These are phyloP conservation scores for Hanseniaspora gamundiae DNA, from an alignment of 1,139 yeast species.

Conservation along the genomic window DNA sequence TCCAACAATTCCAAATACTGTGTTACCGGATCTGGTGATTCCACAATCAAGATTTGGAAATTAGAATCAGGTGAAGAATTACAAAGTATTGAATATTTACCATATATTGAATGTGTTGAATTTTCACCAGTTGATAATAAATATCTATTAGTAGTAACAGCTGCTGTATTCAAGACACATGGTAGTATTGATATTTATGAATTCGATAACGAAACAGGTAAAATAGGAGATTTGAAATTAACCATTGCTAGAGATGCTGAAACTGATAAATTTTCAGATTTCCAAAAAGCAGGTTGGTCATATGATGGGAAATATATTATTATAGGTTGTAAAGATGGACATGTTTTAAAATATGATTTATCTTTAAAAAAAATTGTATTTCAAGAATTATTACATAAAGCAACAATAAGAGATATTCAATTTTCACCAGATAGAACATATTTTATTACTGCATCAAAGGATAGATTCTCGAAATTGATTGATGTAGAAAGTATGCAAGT, in stretches of 20 bases:
- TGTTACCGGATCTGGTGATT: slow-evolving; percentile 88
- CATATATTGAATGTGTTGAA: slow-evolving; percentile 87
- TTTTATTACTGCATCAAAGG: slow-evolving; percentile 87
- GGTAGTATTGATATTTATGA: slow-evolving; percentile 68
- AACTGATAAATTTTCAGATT: slow-evolving; percentile 38
- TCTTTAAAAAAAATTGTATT: slow-evolving; percentile 43
- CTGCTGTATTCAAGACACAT: slow-evolving; percentile 83
- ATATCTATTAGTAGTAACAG: slow-evolving; percentile 62
- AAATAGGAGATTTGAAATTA: slow-evolving; percentile 37
- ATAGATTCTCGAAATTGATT: slow-evolving; percentile 70
- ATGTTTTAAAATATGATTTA: slow-evolving; percentile 49
- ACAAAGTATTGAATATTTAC: slow-evolving; percentile 60
- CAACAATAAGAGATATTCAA: slow-evolving; percentile 76
- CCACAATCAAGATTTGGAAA: slow-evolving; percentile 75
- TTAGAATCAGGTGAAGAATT: slow-evolving; percentile 69
- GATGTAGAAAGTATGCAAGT: slow-evolving; percentile 67
- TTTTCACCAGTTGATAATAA: slow-evolving; percentile 63
- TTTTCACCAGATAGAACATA: slow-evolving; percentile 79
- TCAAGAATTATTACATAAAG: slow-evolving; percentile 59
- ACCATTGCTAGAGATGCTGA: slow-evolving; percentile 44
- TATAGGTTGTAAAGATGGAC: slow-evolving; percentile 84
- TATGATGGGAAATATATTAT: slow-evolving; percentile 61
- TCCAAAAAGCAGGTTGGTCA: slow-evolving; percentile 83
- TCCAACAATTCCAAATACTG: slow-evolving; percentile 56
- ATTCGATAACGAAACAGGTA: slow-evolving; percentile 33